These are phyloP conservation scores for Colletotrichum orchidophilum DNA, from an alignment of 2,329 filamentous ascomycete genomes.

Conservation along the genomic window DNA sequence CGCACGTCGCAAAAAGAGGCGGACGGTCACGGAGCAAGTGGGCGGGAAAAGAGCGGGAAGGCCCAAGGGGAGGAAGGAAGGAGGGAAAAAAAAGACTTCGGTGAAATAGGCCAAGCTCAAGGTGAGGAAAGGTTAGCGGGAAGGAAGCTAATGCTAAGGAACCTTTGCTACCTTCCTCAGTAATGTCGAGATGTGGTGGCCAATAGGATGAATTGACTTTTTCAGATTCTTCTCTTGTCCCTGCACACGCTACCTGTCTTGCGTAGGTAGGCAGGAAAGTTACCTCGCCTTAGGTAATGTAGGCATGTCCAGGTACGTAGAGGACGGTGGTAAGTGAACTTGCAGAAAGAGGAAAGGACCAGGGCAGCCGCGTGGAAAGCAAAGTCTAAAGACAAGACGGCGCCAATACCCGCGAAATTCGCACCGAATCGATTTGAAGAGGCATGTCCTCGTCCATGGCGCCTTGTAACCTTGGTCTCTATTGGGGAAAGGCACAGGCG, in stretches of 20 bases:
- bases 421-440: background rate
- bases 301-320: too few relatives aligned
- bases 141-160: background rate
- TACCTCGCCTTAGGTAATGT: too few relatives aligned
- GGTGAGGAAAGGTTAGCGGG: background rate
- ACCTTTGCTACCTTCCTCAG: background rate
- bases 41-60: background rate
- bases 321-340: background rate
- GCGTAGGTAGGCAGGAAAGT: background rate
- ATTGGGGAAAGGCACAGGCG: background rate
- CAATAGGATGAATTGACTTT: background rate
- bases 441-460: background rate
- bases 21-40: background rate
- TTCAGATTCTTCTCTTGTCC: background rate
- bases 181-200: background rate
- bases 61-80: background rate
- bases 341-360: background rate
- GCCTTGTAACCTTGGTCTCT: background rate
- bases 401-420: background rate
- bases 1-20: background rate
- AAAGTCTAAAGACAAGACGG: background rate
- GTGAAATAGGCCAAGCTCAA: background rate
- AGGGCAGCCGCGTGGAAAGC: slow-evolving; percentile 17
- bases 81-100: background rate
- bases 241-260: background rate